Base-by-base conservation (phyloP, 352 stramenopile genomes). In the Phytophthora cryptogea region DNA sequence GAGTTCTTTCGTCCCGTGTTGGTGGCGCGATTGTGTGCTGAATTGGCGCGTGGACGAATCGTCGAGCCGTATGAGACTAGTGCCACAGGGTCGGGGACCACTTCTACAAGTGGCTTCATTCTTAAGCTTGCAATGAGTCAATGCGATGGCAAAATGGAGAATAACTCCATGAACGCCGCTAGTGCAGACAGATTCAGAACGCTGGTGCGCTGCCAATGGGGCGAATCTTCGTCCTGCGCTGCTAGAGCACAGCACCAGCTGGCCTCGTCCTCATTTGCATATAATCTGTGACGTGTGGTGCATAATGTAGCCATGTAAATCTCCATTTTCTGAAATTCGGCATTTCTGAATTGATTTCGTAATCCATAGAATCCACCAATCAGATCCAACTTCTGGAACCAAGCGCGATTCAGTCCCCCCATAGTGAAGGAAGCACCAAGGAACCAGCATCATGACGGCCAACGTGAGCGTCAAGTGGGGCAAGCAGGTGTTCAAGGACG, bases 391-490 rank as follows among this genome's bases (percentile, higher is more conserved):
- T 61, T 60, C 62, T 60, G 41, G 55, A 66, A 56, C 16, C 11
- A 23, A 23, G 20, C 48, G 62, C 62, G 62, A 70, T 70, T 66
- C 62, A 61, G 66, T 48, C 54, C 54, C 47, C 61, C 41, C 48
- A 26, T 27, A 57, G 10, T 49, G 14, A 26, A 51, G 46, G 11
- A 36, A 48, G 39, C 14, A 13, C 23, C 10, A 28, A 53, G 46
- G 32, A 8, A 23, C 48, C 17, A 44, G n/a, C 26, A 3, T 80
- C 42, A 83, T 72, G 60, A 86, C 50, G 43, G 77, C 85, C 40
- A 76, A 70, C 33, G 83, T 94, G 46, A 90, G 68, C 58, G 71
- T 95, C 63, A 95, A 95, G 72, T 95, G 86, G 86, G 85, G 84
- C 51, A 95, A 95, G 81, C 81, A 94, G 60, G 59, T 91, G 37